These are phyloP conservation scores for Diaporthe ampelina DNA, from an alignment of 2,329 filamentous ascomycete species.

Conservation along the genomic window DNA sequence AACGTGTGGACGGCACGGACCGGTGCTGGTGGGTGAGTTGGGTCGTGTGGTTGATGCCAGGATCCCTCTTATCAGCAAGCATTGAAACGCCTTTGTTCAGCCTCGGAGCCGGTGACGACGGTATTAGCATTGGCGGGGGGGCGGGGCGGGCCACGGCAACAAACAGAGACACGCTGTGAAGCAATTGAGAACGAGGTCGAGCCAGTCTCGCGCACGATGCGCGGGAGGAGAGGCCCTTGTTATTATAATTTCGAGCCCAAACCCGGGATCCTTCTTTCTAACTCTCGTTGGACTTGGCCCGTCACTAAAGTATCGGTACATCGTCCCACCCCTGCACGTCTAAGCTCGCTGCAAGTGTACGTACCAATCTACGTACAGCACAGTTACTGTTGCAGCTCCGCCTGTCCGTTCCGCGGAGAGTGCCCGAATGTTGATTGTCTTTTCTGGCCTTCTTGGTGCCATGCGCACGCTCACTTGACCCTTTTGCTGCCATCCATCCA, in stretches of 20 bases:
- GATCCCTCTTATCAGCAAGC: slow-evolving; percentile 30
- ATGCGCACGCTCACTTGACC: slow-evolving; percentile 32
- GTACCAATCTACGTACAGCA: not conserved
- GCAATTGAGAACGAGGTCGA: slow-evolving; percentile 1
- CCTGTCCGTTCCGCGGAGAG: slow-evolving; percentile 27
- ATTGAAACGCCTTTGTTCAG: slow-evolving; percentile 31
- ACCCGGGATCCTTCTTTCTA: slow-evolving; percentile 1
- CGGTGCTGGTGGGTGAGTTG: slow-evolving; percentile 1
- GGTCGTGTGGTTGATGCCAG: slow-evolving; percentile 11
- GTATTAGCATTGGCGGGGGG: slow-evolving; percentile 4
- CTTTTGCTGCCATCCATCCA: not conserved
- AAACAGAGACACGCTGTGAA: slow-evolving; percentile 1
- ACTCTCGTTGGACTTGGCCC: slow-evolving; percentile 31
- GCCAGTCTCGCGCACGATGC: not conserved
- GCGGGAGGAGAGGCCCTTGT: slow-evolving; percentile 27
- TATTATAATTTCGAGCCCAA: slow-evolving; percentile 31
- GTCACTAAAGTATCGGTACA: slow-evolving; percentile 24
- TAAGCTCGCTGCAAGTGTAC: slow-evolving; percentile 1
- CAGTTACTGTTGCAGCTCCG: slow-evolving; percentile 18
- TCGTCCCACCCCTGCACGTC: slow-evolving; percentile 13
- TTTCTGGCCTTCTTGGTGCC: slow-evolving; percentile 11
- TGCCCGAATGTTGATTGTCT: not conserved
- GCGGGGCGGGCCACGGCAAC: not conserved
- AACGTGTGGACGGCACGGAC: slow-evolving; percentile 9
- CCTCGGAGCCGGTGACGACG: slow-evolving; percentile 29